Conservation (phyloP, 495 filamentous ascomycete genomes). For the Penicillium nucicola region DNA sequence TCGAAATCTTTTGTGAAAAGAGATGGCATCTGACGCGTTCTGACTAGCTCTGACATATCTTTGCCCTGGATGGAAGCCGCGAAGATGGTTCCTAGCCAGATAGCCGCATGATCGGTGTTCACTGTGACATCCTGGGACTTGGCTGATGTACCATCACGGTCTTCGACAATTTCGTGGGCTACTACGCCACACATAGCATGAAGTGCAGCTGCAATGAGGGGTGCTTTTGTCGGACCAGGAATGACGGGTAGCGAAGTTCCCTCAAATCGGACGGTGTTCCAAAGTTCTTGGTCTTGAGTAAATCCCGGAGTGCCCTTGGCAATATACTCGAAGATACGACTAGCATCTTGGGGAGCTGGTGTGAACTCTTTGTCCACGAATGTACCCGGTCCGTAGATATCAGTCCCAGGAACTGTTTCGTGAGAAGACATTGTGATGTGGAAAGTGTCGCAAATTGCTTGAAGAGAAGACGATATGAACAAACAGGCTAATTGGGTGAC, state of each 20-base stretch:
- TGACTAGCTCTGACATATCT: conserved; percentile 7
- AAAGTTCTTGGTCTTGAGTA: conserved; percentile 16
- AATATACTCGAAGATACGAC: conserved; percentile 23
- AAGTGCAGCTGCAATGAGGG: conserved; percentile 23
- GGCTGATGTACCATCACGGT: conserved; percentile 16
- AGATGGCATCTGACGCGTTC: conserved; percentile 2
- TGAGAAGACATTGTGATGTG: background rate
- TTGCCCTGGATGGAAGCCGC: conserved; percentile 16
- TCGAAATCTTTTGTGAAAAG: conserved; percentile 17
- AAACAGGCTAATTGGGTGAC: too few relatives aligned
- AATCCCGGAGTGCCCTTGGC: conserved; percentile 23
- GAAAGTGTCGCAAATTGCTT: background rate
- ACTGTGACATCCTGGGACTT: conserved; percentile 10
- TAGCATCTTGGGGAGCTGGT: conserved; percentile 24
- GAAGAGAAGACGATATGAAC: too few relatives aligned
- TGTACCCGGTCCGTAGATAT: conserved; percentile 28
- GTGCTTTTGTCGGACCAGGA: conserved; percentile 23
- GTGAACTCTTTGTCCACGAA: conserved; percentile 24
- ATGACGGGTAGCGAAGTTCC: conserved; percentile 22
- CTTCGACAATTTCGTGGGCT: conserved; percentile 26
- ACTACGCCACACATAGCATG: conserved; percentile 30
- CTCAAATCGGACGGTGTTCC: conserved; percentile 27
- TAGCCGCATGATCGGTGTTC: conserved; percentile 27
- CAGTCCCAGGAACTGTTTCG: conserved; percentile 8
- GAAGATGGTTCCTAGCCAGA: conserved; percentile 27